Evolutionary conservation across 805 yeast species (phyloP).

Genomic region (Babjeviella inositovora): DNA sequence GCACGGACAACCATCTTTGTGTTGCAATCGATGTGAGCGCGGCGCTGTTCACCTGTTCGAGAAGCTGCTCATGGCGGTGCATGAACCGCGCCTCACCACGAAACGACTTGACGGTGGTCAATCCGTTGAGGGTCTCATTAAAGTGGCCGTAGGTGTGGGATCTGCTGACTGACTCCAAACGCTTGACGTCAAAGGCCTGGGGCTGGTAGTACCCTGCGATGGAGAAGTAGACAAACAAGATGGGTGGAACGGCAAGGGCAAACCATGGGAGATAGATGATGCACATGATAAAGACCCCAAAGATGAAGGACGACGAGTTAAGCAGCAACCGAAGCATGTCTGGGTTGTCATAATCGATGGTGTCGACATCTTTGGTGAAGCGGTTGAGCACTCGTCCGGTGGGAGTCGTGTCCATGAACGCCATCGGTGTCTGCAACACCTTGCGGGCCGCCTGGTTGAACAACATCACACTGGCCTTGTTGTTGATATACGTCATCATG

Average conservation of each 20-base stretch:
- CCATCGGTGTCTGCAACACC: constrained; percentile 8
- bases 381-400: constrained; percentile 11
- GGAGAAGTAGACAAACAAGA: constrained; percentile 13
- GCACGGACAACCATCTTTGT: constrained; percentile 51
- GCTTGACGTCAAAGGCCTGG: constrained; percentile 21
- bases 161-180: constrained; percentile 23
- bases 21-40: constrained; percentile 29
- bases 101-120: constrained; percentile 21
- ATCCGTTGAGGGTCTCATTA: constrained; percentile 24
- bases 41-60: constrained; percentile 30
- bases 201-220: constrained; percentile 22
- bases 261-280: constrained; percentile 25
- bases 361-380: constrained; percentile 10
- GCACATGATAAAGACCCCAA: constrained; percentile 9
- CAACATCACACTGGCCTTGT: constrained; percentile 5
- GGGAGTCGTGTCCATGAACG: constrained; percentile 10
- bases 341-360: constrained; percentile 9
- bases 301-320: constrained; percentile 6
- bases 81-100: constrained; percentile 13
- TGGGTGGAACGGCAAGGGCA: constrained; percentile 25
- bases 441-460: constrained; percentile 5
- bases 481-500: constrained; percentile 4
- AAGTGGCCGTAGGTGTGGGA: constrained; percentile 24
- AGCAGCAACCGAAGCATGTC: constrained; percentile 8
- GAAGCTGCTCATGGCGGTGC: constrained; percentile 20